Conservation (phyloP, 345 rosid species). For the Eucalyptus polybractea region DNA sequence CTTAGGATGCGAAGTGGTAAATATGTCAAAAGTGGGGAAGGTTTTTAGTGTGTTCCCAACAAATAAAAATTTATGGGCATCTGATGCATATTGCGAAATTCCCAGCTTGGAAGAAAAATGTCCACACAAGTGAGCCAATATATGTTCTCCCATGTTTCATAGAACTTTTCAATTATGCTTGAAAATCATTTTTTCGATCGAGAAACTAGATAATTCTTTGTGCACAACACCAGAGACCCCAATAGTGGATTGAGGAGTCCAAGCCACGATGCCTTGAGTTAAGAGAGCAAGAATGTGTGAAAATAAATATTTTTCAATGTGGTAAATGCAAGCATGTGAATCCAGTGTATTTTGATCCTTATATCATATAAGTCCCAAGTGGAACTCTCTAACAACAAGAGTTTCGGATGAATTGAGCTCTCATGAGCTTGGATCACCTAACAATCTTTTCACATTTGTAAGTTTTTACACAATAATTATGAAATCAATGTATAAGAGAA, state of each 20-base stretch:
- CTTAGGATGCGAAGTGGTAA: not conserved
- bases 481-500: not conserved
- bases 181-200: fast-evolving
- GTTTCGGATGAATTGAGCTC: not conserved
- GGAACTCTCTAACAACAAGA: fast-evolving
- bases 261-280: not conserved
- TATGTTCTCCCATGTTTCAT: not conserved
- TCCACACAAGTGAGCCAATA: not conserved
- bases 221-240: no score
- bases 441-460: not conserved
- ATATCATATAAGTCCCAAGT: fast-evolving
- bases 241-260: not conserved
- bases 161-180: not conserved
- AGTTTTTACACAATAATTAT: not conserved
- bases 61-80: not conserved
- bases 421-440: not conserved
- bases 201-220: not conserved
- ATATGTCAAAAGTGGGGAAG: not conserved
- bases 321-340: fast-evolving
- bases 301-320: not conserved
- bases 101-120: not conserved
- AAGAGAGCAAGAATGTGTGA: fast-evolving
- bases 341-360: fast-evolving
- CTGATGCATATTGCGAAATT: fast-evolving
- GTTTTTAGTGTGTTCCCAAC: no score